These are phyloP conservation scores for Rhizopogon rudus DNA, from an alignment of 768 basidiomycete genomes.

Conservation along the genomic window DNA sequence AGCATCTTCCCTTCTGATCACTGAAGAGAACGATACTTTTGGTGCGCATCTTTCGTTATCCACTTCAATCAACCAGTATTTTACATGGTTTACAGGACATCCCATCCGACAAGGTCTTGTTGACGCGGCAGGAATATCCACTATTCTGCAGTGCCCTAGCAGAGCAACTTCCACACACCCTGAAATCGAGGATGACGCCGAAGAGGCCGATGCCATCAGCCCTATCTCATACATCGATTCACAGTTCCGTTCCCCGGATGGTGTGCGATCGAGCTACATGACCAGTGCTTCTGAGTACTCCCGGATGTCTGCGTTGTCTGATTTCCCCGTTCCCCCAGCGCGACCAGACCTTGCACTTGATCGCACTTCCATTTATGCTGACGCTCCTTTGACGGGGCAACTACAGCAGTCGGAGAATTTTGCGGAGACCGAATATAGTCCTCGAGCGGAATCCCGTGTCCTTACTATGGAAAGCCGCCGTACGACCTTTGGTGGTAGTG, in stretches of 20 bases:
- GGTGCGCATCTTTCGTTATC: conserved; percentile 7
- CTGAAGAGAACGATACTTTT: conserved; percentile 26
- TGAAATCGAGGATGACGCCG: conserved; percentile 13
- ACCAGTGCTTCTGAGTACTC: conserved; percentile 53
- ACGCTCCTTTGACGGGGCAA: conserved; percentile 11
- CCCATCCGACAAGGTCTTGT: conserved; percentile 18
- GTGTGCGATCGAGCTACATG: conserved; percentile 51
- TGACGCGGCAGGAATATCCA: conserved; percentile 11
- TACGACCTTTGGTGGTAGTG: conserved; percentile 23
- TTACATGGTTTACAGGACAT: conserved; percentile 14
- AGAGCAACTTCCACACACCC: conserved; percentile 17
- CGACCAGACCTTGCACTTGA: conserved; percentile 17
- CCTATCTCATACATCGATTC: conserved; percentile 16
- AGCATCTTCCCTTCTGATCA: conserved; percentile 16
- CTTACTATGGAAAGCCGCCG: conserved; percentile 10
- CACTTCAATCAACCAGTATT: no score
- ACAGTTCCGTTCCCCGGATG: conserved; percentile 24
- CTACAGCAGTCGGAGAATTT: neutral
- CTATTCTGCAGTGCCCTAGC: conserved; percentile 4
- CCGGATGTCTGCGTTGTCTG: conserved; percentile 66
- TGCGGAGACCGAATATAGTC: conserved; percentile 1
- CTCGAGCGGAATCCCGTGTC: conserved; percentile 4
- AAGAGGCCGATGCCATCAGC: conserved; percentile 3
- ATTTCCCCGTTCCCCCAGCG: conserved; percentile 65
- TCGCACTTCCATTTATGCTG: conserved; percentile 40